Percentiles rank a stretch among this genome's conserved stretches.
Conservation (phyloP, 805 yeast species). For the Schizosaccharomyces octosporus region DNA sequence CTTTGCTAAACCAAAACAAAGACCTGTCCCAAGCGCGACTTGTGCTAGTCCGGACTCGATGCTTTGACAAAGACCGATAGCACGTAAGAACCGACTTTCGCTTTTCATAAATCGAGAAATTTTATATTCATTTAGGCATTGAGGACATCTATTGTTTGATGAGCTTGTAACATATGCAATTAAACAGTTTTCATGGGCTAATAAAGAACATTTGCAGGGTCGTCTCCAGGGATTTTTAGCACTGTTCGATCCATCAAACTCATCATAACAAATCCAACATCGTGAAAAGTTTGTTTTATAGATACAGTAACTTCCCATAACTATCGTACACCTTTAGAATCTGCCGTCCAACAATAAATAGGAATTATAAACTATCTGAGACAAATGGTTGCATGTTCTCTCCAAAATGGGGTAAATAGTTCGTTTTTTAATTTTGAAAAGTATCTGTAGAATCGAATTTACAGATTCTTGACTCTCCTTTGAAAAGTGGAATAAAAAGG, state of each 20-base stretch:
- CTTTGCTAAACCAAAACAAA: not conserved
- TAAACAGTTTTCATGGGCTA: not conserved
- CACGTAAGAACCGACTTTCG: not conserved
- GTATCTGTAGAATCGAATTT: too few relatives aligned
- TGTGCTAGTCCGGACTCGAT: not conserved
- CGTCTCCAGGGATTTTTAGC: not conserved
- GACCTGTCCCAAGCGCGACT: not conserved
- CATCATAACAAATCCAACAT: slow-evolving; percentile 1
- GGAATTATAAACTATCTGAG: not conserved
- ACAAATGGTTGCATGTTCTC: not conserved
- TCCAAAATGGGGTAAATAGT: too few relatives aligned
- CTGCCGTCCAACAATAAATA: not conserved
- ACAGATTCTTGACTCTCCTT: too few relatives aligned
- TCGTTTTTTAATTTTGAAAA: too few relatives aligned
- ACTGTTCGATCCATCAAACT: not conserved
- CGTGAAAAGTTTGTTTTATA: not conserved
- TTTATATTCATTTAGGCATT: not conserved
- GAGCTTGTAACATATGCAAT: not conserved
- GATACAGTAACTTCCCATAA: not conserved
- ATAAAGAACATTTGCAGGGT: not conserved
- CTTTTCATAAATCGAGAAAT: not conserved
- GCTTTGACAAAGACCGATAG: not conserved
- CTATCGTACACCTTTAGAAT: not conserved
- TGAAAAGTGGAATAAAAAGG: too few relatives aligned
- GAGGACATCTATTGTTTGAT: not conserved